Evolutionary conservation across 441 rosid species (phyloP).

Genomic region (Pelargonium myrrhifolium): DNA sequence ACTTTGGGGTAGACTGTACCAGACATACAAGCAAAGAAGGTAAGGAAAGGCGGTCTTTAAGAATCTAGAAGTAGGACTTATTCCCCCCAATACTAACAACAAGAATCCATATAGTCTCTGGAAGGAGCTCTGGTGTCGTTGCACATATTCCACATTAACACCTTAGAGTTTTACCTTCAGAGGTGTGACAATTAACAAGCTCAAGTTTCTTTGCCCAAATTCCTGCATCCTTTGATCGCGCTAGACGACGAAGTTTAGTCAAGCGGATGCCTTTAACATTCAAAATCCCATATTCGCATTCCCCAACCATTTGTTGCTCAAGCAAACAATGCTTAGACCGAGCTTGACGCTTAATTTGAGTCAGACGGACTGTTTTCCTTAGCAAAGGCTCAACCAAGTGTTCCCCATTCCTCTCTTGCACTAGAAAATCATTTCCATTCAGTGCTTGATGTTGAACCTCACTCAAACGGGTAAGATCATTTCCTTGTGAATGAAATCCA

Average conservation of each 20-base stretch:
- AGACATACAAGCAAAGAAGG: neutral
- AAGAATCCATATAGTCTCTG: neutral
- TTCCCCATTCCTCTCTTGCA: neutral
- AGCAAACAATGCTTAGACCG: neutral
- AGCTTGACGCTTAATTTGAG: conserved; percentile 3
- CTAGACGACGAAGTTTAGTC: neutral
- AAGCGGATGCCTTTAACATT: neutral
- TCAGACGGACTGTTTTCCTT: neutral
- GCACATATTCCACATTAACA: neutral
- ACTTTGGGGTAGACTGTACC: neutral
- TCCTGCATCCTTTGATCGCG: neutral
- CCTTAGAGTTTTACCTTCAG: neutral
- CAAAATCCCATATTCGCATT: neutral
- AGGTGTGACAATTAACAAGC: neutral
- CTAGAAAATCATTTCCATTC: neutral
- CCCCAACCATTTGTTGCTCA: neutral
- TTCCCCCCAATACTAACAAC: neutral
- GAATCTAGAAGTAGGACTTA: neutral
- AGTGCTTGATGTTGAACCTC: neutral
- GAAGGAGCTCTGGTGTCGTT: neutral
- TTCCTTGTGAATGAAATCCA: neutral
- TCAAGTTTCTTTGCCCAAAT: neutral
- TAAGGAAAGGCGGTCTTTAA: neutral
- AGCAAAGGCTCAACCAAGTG: neutral
- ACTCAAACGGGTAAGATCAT: neutral